Evolutionary conservation across 192 early-diverging fungal species (phyloP).

Genomic region (Linnemannia elongata): DNA sequence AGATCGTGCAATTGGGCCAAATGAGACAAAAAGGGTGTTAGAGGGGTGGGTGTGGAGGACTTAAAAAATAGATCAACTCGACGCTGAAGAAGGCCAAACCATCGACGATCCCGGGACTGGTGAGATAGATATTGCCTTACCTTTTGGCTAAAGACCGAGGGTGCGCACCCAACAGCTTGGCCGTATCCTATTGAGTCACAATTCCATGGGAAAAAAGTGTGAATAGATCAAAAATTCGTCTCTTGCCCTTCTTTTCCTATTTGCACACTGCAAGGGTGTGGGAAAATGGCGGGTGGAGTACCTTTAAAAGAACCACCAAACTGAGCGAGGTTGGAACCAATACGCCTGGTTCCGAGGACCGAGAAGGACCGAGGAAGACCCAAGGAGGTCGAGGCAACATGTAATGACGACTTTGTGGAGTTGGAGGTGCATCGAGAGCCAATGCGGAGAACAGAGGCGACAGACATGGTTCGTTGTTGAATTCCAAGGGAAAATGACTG

Average conservation of each 20-base stretch:
- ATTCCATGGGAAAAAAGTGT: neutral
- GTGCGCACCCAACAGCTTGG: constrained; percentile 43
- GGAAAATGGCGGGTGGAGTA: neutral
- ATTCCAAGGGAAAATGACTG: neutral
- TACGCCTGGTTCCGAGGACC: constrained; percentile 32
- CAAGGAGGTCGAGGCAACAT: constrained; percentile 1
- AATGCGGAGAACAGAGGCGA: constrained; percentile 16
- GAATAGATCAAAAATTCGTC: neutral
- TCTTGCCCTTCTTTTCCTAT: neutral
- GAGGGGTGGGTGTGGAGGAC: too few species aligned
- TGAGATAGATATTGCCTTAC: neutral
- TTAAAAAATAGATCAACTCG: neutral
- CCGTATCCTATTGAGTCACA: constrained; percentile 26
- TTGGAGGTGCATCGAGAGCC: constrained; percentile 27
- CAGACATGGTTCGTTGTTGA: constrained; percentile 1
- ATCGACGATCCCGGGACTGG: neutral
- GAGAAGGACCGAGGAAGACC: constrained; percentile 44
- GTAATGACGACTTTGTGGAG: constrained; percentile 13
- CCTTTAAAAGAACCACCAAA: constrained; percentile 35
- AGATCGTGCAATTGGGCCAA: neutral
- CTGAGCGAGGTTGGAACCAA: constrained; percentile 21
- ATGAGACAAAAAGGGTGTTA: neutral
- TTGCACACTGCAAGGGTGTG: neutral
- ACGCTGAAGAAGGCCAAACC: neutral
- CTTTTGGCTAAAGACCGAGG: constrained; percentile 48